phyloP scores from a whole-genome alignment of 345 rosid genomes.

The Noccaea bulbosa region DNA sequence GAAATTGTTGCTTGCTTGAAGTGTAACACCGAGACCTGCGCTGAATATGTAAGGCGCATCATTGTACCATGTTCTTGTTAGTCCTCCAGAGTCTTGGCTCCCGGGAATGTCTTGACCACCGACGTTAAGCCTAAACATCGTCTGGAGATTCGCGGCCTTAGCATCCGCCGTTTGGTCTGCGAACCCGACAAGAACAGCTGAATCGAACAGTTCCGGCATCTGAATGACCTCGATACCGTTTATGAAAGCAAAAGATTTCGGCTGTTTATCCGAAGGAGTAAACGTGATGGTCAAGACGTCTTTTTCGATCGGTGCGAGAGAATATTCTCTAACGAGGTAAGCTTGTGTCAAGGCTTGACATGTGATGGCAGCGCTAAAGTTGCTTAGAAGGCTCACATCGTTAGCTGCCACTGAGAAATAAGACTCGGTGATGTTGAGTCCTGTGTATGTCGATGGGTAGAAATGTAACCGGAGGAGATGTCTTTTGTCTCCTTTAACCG shows the following conservation, averaged over 20 bases:
- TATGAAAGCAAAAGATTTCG: constrained; percentile 58
- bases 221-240: constrained; percentile 74
- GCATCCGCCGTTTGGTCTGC: constrained; percentile 47
- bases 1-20: constrained; percentile 26
- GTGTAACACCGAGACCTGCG: constrained; percentile 52
- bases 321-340: constrained; percentile 66
- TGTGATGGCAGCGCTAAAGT: constrained; percentile 75
- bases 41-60: constrained; percentile 63
- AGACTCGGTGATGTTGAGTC: constrained; percentile 52
- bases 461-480: constrained; percentile 63
- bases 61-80: constrained; percentile 74
- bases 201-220: constrained; percentile 61
- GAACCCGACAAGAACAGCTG: constrained; percentile 58
- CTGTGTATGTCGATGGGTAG: constrained; percentile 62
- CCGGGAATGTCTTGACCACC: constrained; percentile 69
- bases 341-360: constrained; percentile 74
- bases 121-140: constrained; percentile 72
- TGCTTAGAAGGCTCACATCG: constrained; percentile 59
- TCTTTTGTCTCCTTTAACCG: constrained; percentile 48
- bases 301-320: constrained; percentile 50
- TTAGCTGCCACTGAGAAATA: constrained; percentile 62
- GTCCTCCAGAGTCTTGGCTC: constrained; percentile 57
- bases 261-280: constrained; percentile 53
- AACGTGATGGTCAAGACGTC: constrained; percentile 52
- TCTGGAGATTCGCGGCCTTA: constrained; percentile 49